phyloP scores from a whole-genome alignment of 192 early-diverging fungal genomes.

The Linnemannia exigua region DNA sequence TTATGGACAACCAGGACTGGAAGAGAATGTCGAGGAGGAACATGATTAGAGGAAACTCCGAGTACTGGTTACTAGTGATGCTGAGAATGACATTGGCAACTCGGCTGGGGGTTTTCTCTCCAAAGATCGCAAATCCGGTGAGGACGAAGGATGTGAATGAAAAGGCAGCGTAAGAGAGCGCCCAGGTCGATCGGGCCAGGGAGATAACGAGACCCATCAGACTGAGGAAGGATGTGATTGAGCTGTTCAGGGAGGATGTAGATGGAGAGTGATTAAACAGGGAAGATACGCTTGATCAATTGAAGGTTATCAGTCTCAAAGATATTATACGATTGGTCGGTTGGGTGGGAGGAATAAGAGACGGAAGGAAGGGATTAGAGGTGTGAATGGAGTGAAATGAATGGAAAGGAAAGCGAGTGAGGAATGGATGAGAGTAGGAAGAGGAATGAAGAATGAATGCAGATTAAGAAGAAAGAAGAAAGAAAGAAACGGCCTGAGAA shows the following conservation, averaged over 20 bases:
- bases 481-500: neutral
- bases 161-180: slow-evolving; percentile 23
- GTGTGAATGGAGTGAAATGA: neutral
- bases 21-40: slow-evolving; percentile 19
- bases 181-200: slow-evolving; percentile 26
- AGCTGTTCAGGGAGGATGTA: neutral
- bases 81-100: slow-evolving; percentile 30
- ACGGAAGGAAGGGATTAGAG: too few relatives aligned
- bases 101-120: slow-evolving; percentile 21
- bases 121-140: slow-evolving; percentile 19
- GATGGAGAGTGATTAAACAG: neutral
- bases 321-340: neutral
- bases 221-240: neutral
- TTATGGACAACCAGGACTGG: slow-evolving; percentile 32
- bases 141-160: slow-evolving; percentile 18
- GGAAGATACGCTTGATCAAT: neutral
- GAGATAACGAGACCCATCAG: slow-evolving; percentile 22
- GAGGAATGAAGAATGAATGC: neutral
- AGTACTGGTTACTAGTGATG: slow-evolving; percentile 26
- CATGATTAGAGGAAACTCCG: slow-evolving; percentile 34
- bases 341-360: neutral
- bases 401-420: neutral
- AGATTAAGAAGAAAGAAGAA: neutral
- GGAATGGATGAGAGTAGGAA: neutral
- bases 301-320: slow-evolving; percentile 2